Evolutionary conservation across 2,329 filamentous ascomycete genomes (phyloP), one percentile per base, ranked within the genome.

Genomic region (Phyllosticta citriasiana): DNA sequence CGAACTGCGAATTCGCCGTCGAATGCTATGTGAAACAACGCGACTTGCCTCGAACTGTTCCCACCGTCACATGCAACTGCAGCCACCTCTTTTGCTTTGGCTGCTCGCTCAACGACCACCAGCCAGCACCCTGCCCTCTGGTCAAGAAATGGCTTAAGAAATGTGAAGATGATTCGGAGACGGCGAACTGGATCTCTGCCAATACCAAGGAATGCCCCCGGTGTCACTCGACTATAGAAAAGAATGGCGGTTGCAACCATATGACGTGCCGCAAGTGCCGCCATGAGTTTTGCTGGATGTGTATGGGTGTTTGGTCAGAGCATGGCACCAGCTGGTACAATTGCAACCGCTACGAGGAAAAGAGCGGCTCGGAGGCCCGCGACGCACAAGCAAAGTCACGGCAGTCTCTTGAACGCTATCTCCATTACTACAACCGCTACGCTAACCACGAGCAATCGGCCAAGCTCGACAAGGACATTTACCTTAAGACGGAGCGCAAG

Each of bases 251-350:
- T 3, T 97, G 92, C 78, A 97, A 97, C 77, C 92, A 97, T 74
- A 97, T 97, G 92, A 97, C 92, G 0, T 97, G 92, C 73, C 82
- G 92, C 61, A 97, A 97, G 74, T 97, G 92, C 78, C 91, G 91
- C 70, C 87, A 97, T 71, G 92, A 97, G 71, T 97, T 99, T 71
- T 99, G 94, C 77, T 99, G 94, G 94, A 97, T 99, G 89, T 99
- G 94, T 71, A 99, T 99, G 94, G 94, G 94, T 0, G 80, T 96
- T 0, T 99, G 94, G 94, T 95, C 91, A 0, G 94, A 99, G 75
- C 94, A 99, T 72, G 94, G 94, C 65, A 99, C 93, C 3, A 96
- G 91, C 76, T 99, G 94, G 94, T 99, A 99, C 80, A 99, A 96
- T 75, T 99, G 94, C 82, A 99, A 96, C 72, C 83, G 94, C 8